A percentile compares a stretch with the other conserved stretches of the same genome.
These are phyloP conservation scores for Orbilia brochopaga DNA, from an alignment of 2,329 filamentous ascomycete genomes.

Conservation along the genomic window DNA sequence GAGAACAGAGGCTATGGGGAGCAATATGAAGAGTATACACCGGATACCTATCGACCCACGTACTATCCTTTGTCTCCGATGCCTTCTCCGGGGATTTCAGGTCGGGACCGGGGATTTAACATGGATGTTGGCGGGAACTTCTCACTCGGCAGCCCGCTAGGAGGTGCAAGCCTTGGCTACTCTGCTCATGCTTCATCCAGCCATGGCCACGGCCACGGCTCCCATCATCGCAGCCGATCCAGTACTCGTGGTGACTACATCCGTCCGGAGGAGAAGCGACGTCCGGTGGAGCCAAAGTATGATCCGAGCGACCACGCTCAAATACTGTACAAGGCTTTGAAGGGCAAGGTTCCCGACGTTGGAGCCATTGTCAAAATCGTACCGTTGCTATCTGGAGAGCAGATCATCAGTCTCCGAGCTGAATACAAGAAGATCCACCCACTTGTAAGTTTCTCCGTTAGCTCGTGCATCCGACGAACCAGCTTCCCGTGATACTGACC, in stretches of 20 bases:
- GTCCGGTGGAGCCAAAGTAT: slow-evolving; percentile 26
- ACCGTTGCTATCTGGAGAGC: slow-evolving; percentile 81
- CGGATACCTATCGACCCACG: slow-evolving; percentile 31
- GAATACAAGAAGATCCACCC: slow-evolving; percentile 90
- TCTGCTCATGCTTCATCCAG: slow-evolving; percentile 6
- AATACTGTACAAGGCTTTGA: slow-evolving; percentile 45
- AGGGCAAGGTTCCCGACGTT: slow-evolving; percentile 64
- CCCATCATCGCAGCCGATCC: slow-evolving; percentile 20
- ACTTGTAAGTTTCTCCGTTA: slow-evolving; percentile 61
- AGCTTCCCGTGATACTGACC: slow-evolving; percentile 7
- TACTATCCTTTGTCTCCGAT: slow-evolving; percentile 43
- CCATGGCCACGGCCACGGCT: slow-evolving; percentile 2
- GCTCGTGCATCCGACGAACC: slow-evolving; percentile 57
- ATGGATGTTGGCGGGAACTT: slow-evolving; percentile 39
- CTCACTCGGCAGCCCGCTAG: slow-evolving; percentile 24
- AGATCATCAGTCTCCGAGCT: slow-evolving; percentile 80
- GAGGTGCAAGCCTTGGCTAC: slow-evolving; percentile 28
- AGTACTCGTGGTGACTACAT: slow-evolving; percentile 22
- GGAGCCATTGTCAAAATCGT: slow-evolving; percentile 80
- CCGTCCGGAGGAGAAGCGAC: slow-evolving; percentile 33
- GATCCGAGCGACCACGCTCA: slow-evolving; percentile 43
- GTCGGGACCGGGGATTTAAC: slow-evolving; percentile 41
- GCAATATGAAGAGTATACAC: slow-evolving; percentile 36
- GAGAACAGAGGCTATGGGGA: slow-evolving; percentile 18
- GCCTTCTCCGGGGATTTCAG: slow-evolving; percentile 35